Conservation (phyloP, 306 rosid species). For the Potentilla sterilis region DNA sequence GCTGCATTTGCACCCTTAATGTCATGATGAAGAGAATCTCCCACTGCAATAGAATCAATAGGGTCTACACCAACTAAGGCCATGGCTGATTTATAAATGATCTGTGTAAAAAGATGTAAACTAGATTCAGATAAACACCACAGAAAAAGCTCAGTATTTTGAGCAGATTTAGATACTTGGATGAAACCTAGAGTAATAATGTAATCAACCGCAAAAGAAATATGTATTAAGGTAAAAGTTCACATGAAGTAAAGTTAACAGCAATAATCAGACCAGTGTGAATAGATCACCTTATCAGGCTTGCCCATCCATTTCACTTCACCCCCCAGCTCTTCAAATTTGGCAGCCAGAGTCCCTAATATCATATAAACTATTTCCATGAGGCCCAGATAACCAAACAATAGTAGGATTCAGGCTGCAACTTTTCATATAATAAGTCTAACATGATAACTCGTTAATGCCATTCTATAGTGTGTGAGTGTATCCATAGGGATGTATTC, state of each 20-base stretch:
- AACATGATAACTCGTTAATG: not conserved
- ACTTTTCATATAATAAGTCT: not conserved
- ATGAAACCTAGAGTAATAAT: not conserved
- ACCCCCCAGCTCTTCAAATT: constrained; percentile 88
- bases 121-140: not conserved
- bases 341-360: constrained; percentile 80
- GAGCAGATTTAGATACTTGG: constrained; percentile 1
- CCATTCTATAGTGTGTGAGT: not conserved
- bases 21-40: constrained; percentile 96
- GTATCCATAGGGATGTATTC: not conserved
- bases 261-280: not conserved
- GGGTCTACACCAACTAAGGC: constrained; percentile 63
- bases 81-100: constrained; percentile 78
- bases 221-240: not conserved
- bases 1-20: constrained; percentile 90
- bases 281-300: constrained; percentile 69
- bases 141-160: not conserved
- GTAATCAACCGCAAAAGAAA: constrained; percentile 8
- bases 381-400: constrained; percentile 14
- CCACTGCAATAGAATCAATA: constrained; percentile 71
- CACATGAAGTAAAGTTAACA: constrained; percentile 15
- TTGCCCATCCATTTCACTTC: constrained; percentile 99
- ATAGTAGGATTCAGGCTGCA: not conserved
- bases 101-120: constrained; percentile 34
- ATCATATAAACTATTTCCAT: constrained; percentile 12